phyloP scores from a whole-genome alignment of 1,284 basidiomycete genomes.

The Agroathelia rolfsii region DNA sequence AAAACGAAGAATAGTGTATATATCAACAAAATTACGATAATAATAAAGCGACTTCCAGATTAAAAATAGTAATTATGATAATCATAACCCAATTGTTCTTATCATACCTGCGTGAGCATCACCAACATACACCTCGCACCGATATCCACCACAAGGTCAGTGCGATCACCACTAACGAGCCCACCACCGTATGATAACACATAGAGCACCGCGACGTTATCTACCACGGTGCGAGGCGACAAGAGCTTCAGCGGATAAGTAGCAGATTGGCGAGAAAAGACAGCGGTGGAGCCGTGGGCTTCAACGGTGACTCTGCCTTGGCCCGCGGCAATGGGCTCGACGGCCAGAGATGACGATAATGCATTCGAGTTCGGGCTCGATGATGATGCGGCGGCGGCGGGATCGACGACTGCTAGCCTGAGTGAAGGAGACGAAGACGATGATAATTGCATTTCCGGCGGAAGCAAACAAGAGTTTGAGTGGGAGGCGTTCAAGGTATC shows the following conservation, averaged over 20 bases:
- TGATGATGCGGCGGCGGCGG: too few relatives aligned
- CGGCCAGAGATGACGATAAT: constrained; percentile 7
- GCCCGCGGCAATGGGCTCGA: constrained; percentile 33
- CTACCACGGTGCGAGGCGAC: constrained; percentile 47
- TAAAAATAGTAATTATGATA: constrained; percentile 14
- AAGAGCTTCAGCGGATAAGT: constrained; percentile 89
- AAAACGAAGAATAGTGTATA: constrained; percentile 5
- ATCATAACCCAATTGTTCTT: too few relatives aligned
- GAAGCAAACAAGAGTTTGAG: too few relatives aligned
- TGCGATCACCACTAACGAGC: constrained; percentile 79
- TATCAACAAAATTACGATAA: not conserved
- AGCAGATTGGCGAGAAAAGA: constrained; percentile 71
- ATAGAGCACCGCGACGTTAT: constrained; percentile 61
- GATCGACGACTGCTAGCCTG: constrained; percentile 6
- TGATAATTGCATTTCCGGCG: too few relatives aligned
- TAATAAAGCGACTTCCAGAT: not conserved
- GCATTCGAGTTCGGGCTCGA: not conserved
- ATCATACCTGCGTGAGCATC: constrained; percentile 71
- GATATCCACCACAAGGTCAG: constrained; percentile 59
- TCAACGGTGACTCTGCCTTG: constrained; percentile 44
- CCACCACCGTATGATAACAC: constrained; percentile 89
- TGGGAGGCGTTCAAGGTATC: too few relatives aligned
- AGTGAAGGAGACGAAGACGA: constrained; percentile 3
- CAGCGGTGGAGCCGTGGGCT: constrained; percentile 41
- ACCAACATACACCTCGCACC: constrained; percentile 48